Base-by-base conservation (phyloP, 2,329 filamentous ascomycete species). In the Pestalotiopsis fici region DNA sequence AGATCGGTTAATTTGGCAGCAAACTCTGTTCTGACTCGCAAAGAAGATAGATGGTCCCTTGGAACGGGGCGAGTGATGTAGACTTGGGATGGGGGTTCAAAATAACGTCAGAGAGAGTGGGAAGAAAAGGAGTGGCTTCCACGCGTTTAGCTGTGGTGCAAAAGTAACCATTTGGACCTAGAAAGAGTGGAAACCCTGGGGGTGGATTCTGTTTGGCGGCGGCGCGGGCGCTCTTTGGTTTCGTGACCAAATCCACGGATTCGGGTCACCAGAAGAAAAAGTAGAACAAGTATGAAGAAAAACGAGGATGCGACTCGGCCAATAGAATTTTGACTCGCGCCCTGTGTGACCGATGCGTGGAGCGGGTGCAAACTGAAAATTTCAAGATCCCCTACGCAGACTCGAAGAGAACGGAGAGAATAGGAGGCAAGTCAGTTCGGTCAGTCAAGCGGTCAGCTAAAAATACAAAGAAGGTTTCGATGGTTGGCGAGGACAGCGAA, bases 1-100 rank as follows among this genome's bases (percentile, higher is more conserved):
- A 59, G 23, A 59, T 18, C 25, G 28, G n/a, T 59, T 59, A 59
- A 59, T 59, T 59, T 59, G 57, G 13, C 57, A 31, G 55, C 57
- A 59, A 59, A 59, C 57, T 59, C 27, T 59, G 28, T 59, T 31
- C 57, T 59, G 57, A 59, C 57, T 59, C 57, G 57, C 57, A 18
- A 21, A n/a, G 7, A n/a, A 21, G 18, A n/a, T 21, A 7, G 31
- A 35, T 50, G 43, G 43, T n/a, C 43, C 43, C 43, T 6, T 50
- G 13, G 18, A 43, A 43, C 37, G 37, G 37, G 37, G 18, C 43
- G 7, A n/a, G 18, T 50, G 6, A 50, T 50, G 43, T 18, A 6
- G 43, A 50, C n/a, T 21, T 50, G 43, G 43, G n/a, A 21, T 50
- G 43, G 43, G 43, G 43, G 43, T 50, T 50, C 43, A 50, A 21